Percentiles rank a stretch among this genome's conserved stretches.
Conservation (phyloP, 306 rosid species). For the Astragalus glycyphyllos region DNA sequence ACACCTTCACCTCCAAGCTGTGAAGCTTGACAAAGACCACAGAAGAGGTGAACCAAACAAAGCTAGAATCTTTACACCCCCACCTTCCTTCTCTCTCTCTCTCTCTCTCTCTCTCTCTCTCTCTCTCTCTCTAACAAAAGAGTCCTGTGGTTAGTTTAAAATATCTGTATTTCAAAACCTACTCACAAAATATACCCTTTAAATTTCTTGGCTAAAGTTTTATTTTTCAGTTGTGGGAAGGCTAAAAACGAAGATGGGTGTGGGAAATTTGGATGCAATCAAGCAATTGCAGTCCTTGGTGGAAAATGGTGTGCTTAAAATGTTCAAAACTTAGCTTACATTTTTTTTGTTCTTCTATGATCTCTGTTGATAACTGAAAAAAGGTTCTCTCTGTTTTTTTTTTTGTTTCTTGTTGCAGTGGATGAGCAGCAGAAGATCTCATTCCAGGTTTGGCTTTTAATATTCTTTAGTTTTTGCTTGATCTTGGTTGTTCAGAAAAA, state of each 20-base stretch:
- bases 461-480: slow-evolving; percentile 25
- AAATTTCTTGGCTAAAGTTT: slow-evolving; percentile 28
- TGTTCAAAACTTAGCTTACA: slow-evolving; percentile 23
- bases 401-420: slow-evolving; percentile 53
- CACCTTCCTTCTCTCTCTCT: slow-evolving; percentile 34
- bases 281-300: slow-evolving; percentile 69
- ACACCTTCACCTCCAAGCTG: slow-evolving; percentile 22
- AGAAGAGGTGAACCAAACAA: slow-evolving; percentile 32
- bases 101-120: slow-evolving; percentile 8
- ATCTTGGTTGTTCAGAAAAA: slow-evolving; percentile 38
- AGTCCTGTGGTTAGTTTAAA: neutral
- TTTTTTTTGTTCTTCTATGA: slow-evolving; percentile 40
- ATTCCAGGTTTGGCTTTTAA: slow-evolving; percentile 65
- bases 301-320: slow-evolving; percentile 65
- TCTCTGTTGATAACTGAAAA: slow-evolving; percentile 28
- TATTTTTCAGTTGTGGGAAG: slow-evolving; percentile 27
- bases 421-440: slow-evolving; percentile 71
- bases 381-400: neutral
- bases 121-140: neutral
- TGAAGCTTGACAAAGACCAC: slow-evolving; percentile 19
- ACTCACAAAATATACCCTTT: slow-evolving; percentile 4
- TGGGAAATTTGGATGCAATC: slow-evolving; percentile 72
- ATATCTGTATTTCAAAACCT: slow-evolving; percentile 43
- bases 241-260: slow-evolving; percentile 59
- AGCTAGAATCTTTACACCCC: slow-evolving; percentile 33